Conservation (phyloP, 2,329 filamentous ascomycete species). For the Penicillium sp. region DNA sequence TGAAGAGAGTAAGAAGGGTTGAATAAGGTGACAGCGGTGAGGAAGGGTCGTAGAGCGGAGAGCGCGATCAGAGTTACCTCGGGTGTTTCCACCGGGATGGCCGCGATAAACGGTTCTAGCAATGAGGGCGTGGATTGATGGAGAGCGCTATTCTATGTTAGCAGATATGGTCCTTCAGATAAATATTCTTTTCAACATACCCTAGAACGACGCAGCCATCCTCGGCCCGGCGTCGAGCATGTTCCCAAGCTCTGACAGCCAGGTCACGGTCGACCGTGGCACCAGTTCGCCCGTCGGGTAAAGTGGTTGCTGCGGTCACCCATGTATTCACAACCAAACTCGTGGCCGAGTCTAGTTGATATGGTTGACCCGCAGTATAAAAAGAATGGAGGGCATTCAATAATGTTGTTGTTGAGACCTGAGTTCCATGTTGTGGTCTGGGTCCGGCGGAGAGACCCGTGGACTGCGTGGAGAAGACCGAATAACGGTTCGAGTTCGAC, state of each 20-base stretch:
- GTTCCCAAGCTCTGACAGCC: constrained; percentile 86
- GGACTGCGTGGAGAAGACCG: constrained; percentile 61
- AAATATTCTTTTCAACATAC: constrained; percentile 51
- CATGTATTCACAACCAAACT: constrained; percentile 94
- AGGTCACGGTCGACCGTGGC: constrained; percentile 79
- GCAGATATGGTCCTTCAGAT: neutral
- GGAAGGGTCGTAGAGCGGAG: constrained; percentile 78
- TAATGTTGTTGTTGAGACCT: constrained; percentile 88
- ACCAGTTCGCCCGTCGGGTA: constrained; percentile 66
- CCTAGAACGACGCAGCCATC: constrained; percentile 89
- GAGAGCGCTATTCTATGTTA: constrained; percentile 63
- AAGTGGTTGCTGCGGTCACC: constrained; percentile 73
- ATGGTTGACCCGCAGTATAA: constrained; percentile 78
- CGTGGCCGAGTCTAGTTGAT: constrained; percentile 82
- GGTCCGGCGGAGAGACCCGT: constrained; percentile 53
- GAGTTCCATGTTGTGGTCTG: constrained; percentile 64
- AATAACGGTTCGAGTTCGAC: constrained; percentile 62
- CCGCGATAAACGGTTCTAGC: constrained; percentile 74
- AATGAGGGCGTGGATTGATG: constrained; percentile 86
- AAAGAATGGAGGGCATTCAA: constrained; percentile 89
- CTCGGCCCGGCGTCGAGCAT: constrained; percentile 88
- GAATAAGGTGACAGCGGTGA: constrained; percentile 80
- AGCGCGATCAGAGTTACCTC: constrained; percentile 73
- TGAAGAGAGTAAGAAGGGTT: constrained; percentile 84
- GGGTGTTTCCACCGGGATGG: constrained; percentile 77